Conservation (phyloP, 805 yeast genomes). For the Starmera quercuum region DNA sequence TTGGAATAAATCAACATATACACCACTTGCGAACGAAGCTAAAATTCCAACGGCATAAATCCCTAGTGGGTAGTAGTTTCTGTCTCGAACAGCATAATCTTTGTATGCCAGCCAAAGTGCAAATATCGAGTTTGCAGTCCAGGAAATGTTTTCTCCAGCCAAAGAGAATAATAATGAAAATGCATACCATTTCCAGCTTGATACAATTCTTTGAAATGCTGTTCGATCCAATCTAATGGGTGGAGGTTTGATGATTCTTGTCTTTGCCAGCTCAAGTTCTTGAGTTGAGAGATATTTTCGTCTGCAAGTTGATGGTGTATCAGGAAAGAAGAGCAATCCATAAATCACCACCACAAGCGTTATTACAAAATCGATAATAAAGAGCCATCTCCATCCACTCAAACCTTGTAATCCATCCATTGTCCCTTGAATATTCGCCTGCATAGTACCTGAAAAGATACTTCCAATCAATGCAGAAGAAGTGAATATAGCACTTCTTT, state of each 20-base stretch:
- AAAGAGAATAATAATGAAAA: constrained; percentile 40
- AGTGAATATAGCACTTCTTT: constrained; percentile 32
- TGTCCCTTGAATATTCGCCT: constrained; percentile 28
- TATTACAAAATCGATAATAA: constrained; percentile 36
- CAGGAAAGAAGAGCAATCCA: constrained; percentile 23
- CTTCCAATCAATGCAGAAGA: constrained; percentile 31
- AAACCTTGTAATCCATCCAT: constrained; percentile 31
- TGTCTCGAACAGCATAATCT: constrained; percentile 29
- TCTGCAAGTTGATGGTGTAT: constrained; percentile 6
- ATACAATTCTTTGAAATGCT: constrained; percentile 15
- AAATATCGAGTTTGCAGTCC: constrained; percentile 34
- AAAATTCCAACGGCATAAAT: constrained; percentile 10
- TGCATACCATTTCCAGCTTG: constrained; percentile 44
- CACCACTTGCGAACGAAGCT: neutral
- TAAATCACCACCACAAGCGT: constrained; percentile 35
- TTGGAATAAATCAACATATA: neutral
- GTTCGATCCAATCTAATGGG: neutral
- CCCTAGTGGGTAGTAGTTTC: constrained; percentile 42
- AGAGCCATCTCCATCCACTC: constrained; percentile 43
- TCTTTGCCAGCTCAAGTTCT: neutral
- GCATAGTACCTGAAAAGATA: constrained; percentile 31
- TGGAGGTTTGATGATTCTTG: neutral
- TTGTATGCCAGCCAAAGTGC: constrained; percentile 33
- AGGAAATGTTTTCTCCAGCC: constrained; percentile 38
- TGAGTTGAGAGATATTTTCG: neutral